Base-by-base conservation (phyloP, 805 yeast species). In the Candida odintsovae region DNA sequence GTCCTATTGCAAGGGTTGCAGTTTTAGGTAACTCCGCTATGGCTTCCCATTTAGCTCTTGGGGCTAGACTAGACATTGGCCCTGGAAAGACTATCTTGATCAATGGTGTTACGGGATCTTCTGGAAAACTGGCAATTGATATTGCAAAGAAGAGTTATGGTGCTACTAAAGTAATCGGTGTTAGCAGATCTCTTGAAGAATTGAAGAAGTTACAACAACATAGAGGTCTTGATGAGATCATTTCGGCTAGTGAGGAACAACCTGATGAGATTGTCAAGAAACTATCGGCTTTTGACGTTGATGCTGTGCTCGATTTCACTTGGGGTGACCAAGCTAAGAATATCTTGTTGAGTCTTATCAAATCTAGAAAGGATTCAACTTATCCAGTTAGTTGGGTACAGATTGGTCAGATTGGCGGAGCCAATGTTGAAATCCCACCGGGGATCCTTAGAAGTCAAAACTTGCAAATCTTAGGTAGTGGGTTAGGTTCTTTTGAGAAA, bases 341-440 rank as follows among this genome's bases (percentile, higher is more conserved):
- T 8, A 2, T 40, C 2, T 9, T 49, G 9, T 6, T 15, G 4
- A 3, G 16, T 12, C 26, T 49, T 10, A 25, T 43, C 15, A 23
- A 40, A 22, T 40, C 51, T 5, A 40, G 49, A 40, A 29, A 16
- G 5, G 45, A 45, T 25, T 13, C 41, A 16, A 23, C 44, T 2
- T 26, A 29, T 3, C 21, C 19, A 7, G 29, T 49, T 18, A 21
- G 37, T n/a, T 49, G 49, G 49, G 43, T 49, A 3, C 45, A 49
- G 33, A 46, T 49, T 31, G 51, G 51, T 12, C 49, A 49, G 21
- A 46, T 49, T 41, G 51, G 49, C 26, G 51, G 51, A 5, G 26
- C 35, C 7, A 40, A 40, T 12, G 15, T 49, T 8, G 11, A 35
- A 5, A 15, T 49, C 3, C 47, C 51, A 22, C 44, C 43, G 15